These are phyloP conservation scores for Penicillium cosmopolitanum DNA, from an alignment of 495 filamentous ascomycete species.

Conservation along the genomic window DNA sequence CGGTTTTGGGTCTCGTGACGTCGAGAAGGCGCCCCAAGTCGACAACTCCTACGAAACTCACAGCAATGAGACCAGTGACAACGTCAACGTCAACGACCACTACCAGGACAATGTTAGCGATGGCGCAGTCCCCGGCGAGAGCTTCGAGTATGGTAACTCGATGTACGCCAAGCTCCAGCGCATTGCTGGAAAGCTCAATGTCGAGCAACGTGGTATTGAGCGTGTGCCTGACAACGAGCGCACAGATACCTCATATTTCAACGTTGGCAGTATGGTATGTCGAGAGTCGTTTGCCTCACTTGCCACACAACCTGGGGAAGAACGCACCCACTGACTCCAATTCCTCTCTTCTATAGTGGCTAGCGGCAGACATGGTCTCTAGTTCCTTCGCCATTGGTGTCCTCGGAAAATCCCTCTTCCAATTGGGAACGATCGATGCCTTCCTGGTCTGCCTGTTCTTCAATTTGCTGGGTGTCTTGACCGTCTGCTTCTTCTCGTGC, in stretches of 20 bases:
- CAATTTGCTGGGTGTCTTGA: slow-evolving; percentile 73
- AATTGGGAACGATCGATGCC: slow-evolving; percentile 75
- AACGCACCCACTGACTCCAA: slow-evolving; percentile 26
- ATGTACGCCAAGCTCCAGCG: slow-evolving; percentile 70
- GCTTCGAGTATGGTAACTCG: slow-evolving; percentile 63
- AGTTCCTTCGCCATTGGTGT: slow-evolving; percentile 82
- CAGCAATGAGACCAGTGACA: slow-evolving; percentile 13
- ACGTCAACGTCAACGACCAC: slow-evolving; percentile 9
- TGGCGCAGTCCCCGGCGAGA: slow-evolving; percentile 63
- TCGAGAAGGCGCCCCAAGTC: slow-evolving; percentile 47
- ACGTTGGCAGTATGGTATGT: slow-evolving; percentile 77
- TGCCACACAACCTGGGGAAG: slow-evolving; percentile 9
- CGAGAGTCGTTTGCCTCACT: slow-evolving; percentile 13
- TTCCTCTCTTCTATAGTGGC: slow-evolving; percentile 60
- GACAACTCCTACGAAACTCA: slow-evolving; percentile 37
- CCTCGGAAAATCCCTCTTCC: slow-evolving; percentile 67
- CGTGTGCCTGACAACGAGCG: slow-evolving; percentile 76
- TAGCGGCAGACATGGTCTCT: slow-evolving; percentile 83
- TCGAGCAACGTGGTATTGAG: slow-evolving; percentile 82
- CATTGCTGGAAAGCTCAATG: slow-evolving; percentile 66
- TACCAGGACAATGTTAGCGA: slow-evolving; percentile 46
- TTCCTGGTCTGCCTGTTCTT: slow-evolving; percentile 77
- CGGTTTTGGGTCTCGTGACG: slow-evolving; percentile 32
- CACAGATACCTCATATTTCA: slow-evolving; percentile 65
- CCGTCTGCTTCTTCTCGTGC: slow-evolving; percentile 79